Conservation (phyloP, 345 rosid species). For the Populus pruinosa region DNA sequence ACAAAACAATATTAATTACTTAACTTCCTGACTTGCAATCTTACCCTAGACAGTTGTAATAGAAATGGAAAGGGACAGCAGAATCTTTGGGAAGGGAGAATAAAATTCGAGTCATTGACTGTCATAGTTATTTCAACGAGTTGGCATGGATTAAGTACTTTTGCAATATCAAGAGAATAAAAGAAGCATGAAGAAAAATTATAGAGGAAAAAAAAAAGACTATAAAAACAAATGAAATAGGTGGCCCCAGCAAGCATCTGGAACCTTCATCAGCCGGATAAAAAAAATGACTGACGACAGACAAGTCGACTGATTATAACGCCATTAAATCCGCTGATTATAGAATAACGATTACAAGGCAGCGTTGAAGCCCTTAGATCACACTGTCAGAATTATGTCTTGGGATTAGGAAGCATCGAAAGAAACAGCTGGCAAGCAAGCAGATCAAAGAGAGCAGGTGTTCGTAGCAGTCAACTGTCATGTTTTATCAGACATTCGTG, state of each 20-base stretch:
- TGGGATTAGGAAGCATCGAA: not conserved
- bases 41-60: too few species aligned
- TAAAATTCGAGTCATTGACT: too few species aligned
- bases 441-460: not conserved
- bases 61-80: too few species aligned
- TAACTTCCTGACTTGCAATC: too few species aligned
- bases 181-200: not conserved
- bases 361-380: too few species aligned
- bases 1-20: too few species aligned
- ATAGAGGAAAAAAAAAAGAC: too few species aligned
- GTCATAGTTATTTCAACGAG: too few species aligned
- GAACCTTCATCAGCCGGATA: not conserved
- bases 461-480: not conserved
- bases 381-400: not conserved
- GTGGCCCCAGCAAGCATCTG: not conserved
- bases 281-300: not conserved
- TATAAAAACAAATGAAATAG: not conserved
- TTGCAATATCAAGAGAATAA: not conserved
- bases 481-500: not conserved
- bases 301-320: too few species aligned
- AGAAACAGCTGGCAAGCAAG: slow-evolving; percentile 10
- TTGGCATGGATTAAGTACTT: too few species aligned
- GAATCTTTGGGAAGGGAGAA: too few species aligned
- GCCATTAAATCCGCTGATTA: not conserved
- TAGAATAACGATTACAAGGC: not conserved